Percentiles rank a stretch among this genome's conserved stretches.
These are phyloP conservation scores for Penstemon barbatus DNA, from an alignment of 257 asterid genomes.

Conservation along the genomic window DNA sequence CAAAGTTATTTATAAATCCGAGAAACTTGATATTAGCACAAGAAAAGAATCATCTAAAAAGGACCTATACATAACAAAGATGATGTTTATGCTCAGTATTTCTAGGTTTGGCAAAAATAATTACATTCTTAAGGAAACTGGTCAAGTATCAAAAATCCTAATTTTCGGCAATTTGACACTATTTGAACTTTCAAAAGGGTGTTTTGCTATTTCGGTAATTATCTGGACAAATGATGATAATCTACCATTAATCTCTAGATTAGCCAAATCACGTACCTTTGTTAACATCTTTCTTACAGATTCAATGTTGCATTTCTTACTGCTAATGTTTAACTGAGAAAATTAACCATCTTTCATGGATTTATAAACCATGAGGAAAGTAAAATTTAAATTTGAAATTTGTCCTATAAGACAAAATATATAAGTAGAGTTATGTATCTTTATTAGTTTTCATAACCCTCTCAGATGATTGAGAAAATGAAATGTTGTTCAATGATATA, in stretches of 20 bases:
- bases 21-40: neutral
- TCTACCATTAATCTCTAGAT: neutral
- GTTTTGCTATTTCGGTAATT: too few species aligned
- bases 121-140: neutral
- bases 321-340: constrained; percentile 21
- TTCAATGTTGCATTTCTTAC: constrained; percentile 9
- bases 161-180: too few species aligned
- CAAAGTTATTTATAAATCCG: constrained; percentile 21
- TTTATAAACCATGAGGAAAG: constrained; percentile 22
- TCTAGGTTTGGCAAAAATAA: neutral
- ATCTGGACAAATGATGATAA: neutral
- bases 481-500: too few species aligned
- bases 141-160: too few species aligned
- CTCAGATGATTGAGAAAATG: too few species aligned
- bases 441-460: too few species aligned
- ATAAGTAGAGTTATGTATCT: too few species aligned
- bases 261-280: constrained; percentile 38
- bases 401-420: too few species aligned
- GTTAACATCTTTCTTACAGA: constrained; percentile 19
- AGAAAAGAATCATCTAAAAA: neutral
- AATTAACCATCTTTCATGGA: constrained; percentile 10
- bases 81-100: too few species aligned
- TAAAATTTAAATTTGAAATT: neutral
- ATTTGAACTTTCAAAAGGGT: too few species aligned
- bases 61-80: too few species aligned